Base-by-base conservation (phyloP, 768 basidiomycete species). In the Boletus sp. region DNA sequence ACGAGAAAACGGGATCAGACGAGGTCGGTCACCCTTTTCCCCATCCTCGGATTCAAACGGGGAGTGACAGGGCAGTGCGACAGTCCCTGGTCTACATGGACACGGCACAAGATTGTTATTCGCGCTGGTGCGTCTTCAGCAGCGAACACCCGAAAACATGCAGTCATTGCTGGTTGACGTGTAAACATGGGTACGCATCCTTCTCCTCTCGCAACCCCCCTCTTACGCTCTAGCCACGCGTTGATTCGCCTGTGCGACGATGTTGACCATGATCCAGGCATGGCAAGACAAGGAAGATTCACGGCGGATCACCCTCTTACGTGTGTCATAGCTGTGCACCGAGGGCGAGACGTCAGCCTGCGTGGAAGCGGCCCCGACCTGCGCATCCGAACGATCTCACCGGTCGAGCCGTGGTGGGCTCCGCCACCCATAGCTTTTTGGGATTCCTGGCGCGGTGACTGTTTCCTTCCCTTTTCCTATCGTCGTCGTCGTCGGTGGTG, bases 241-340 rank as follows among this genome's bases (percentile, higher is more conserved):
- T 27, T 29, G 14, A 27, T 35, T 27, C 19, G 23, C 37, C n/a
- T 10, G 10, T 40, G 43, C 19, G 8, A 42, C 4, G 30, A 14
- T 39, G 40, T 14, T 56, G 47, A 58, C 49, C 7, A 21, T 27
- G 11, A 19, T 55, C n/a, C n/a, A 69, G 68, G 47, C 61, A 63
- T 29, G 69, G 69, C n/a, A 66, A 69, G 50, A 59, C 69, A 17
- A 56, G 69, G 25, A 33, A 58, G 56, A 71, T 69, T 33, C 59
- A 58, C 34, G 68, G 68, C n/a, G 68, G 69, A 53, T 66, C 69
- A 9, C 48, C 59, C 2, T 69, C 69, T 1, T 69, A 71, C 46
- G 55, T 69, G 34, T 69, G 68, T 48, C 65, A 62, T 37, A 34
- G 56, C 42, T 69, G 68, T 35, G 62, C 47, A 41, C 67, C 59